Evolutionary conservation across 768 basidiomycete genomes (phyloP), one percentile per base, ranked within the genome.

Genomic region (Mycena vulgaris): DNA sequence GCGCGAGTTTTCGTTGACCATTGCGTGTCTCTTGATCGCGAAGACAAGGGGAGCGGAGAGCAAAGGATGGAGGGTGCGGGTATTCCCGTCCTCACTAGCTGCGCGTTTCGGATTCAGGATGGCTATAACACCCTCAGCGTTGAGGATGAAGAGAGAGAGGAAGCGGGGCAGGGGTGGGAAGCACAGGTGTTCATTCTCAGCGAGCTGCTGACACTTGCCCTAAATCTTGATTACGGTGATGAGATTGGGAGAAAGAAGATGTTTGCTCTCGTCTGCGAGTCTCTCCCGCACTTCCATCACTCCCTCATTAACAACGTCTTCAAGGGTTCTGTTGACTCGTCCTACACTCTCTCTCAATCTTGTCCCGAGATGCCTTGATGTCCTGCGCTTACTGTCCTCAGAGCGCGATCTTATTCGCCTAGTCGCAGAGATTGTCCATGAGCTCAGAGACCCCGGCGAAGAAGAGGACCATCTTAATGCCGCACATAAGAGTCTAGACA

Each of bases 391-490:
- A 61, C 83, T 97, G 23, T 89, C 93, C 0, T 81, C 88, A 16
- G 96, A 98, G 80, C 85, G 90, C n/a, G 95, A 97, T 78, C 85
- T 98, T 37, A 95, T 97, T 73, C 90, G 93, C 5, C 87, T 97
- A 31, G 91, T 97, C 0, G 95, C 97, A 39, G 96, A 97, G 77
- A 91, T 94, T 42, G 88, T 98, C 1, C 90, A 93, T 61, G 93
- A 95, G 65, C 83, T 97, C 40, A 42, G 40, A 16, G 40, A 42
- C 5, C 11, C 19, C 17, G 40, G 40, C 17, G 40, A 42, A 4
- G 40, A 42, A 42, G 40, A 14, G 17, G 40, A 42, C 14, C 9
- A 42, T 17, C 19, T 14, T 21, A n/a, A n/a, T n/a, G n/a, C n/a
- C n/a, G n/a, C n/a, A n/a, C n/a, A n/a, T n/a, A n/a, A n/a, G n/a